phyloP scores from a whole-genome alignment of 2,329 filamentous ascomycete species.

The Curvularia sp. region DNA sequence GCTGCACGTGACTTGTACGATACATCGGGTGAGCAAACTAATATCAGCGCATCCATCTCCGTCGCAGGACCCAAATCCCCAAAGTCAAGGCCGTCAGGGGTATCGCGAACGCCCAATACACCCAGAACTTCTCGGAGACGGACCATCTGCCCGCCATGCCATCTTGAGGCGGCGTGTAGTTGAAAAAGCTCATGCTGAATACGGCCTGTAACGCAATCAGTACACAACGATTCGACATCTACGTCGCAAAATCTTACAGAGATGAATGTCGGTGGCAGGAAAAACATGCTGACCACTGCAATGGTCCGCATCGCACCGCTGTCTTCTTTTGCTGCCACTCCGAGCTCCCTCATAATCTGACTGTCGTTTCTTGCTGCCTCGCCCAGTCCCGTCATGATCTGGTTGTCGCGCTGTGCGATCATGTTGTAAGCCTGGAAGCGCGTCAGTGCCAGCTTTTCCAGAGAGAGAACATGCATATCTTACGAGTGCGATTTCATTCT shows the following conservation, averaged over 20 bases:
- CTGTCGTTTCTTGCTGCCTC: constrained; percentile 26
- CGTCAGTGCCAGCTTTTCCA: not conserved
- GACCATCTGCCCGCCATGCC: constrained; percentile 16
- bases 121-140: constrained; percentile 29
- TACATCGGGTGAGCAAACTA: not conserved
- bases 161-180: constrained; percentile 17
- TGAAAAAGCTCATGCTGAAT: constrained; percentile 36
- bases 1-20: not conserved
- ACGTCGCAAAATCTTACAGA: constrained; percentile 15
- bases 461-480: not conserved
- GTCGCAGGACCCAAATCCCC: constrained; percentile 19
- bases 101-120: constrained; percentile 29
- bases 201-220: constrained; percentile 23
- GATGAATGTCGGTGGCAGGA: constrained; percentile 31
- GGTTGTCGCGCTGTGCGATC: constrained; percentile 29
- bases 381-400: constrained; percentile 24
- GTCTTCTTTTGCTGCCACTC: constrained; percentile 24
- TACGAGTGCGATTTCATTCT: constrained; percentile 31
- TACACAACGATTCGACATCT: not conserved
- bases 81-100: constrained; percentile 27
- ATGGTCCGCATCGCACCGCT: constrained; percentile 29
- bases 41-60: constrained; percentile 1
- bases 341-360: constrained; percentile 21
- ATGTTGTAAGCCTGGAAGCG: constrained; percentile 26
- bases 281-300: constrained; percentile 31